Percentiles rank a stretch among this genome's conserved stretches.
phyloP scores from a whole-genome alignment of 495 filamentous ascomycete species.

The Bombardia bombarda region DNA sequence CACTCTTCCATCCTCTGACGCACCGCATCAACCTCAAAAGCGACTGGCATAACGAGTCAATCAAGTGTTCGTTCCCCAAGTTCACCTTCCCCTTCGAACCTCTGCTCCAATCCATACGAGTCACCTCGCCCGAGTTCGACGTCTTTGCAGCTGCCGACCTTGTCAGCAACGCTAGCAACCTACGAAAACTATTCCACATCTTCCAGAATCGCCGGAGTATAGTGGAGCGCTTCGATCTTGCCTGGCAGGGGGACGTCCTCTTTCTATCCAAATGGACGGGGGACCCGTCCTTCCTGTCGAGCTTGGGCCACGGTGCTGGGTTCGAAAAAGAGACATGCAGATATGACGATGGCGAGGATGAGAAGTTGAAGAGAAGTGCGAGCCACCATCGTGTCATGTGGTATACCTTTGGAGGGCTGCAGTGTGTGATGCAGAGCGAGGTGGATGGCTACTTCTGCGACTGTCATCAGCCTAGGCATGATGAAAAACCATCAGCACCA shows the following conservation, averaged over 20 bases:
- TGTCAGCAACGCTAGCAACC: constrained; percentile 15
- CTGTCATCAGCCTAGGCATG: constrained; percentile 6
- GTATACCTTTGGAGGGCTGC: constrained; percentile 14
- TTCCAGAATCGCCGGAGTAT: neutral
- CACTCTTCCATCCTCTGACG: constrained; percentile 7
- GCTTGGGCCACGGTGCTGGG: constrained; percentile 10
- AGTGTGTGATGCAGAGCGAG: constrained; percentile 16
- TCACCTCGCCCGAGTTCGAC: constrained; percentile 5
- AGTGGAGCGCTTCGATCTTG: constrained; percentile 14
- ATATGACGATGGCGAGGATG: constrained; percentile 6
- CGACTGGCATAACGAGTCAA: constrained; percentile 3
- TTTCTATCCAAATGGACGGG: constrained; percentile 15
- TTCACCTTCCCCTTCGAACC: constrained; percentile 16
- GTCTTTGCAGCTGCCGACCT: constrained; percentile 5
- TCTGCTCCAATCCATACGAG: constrained; percentile 11
- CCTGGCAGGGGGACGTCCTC: constrained; percentile 3
- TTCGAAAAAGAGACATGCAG: constrained; percentile 18
- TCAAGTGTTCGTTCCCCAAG: neutral
- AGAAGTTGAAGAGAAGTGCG: constrained; percentile 6
- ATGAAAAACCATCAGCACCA: neutral
- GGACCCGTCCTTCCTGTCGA: constrained; percentile 3
- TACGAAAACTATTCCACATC: constrained; percentile 18
- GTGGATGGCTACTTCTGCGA: constrained; percentile 16
- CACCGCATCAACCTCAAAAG: neutral
- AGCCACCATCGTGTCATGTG: constrained; percentile 21